phyloP scores from a whole-genome alignment of 352 stramenopile genomes.

The Phytophthora kernoviae region DNA sequence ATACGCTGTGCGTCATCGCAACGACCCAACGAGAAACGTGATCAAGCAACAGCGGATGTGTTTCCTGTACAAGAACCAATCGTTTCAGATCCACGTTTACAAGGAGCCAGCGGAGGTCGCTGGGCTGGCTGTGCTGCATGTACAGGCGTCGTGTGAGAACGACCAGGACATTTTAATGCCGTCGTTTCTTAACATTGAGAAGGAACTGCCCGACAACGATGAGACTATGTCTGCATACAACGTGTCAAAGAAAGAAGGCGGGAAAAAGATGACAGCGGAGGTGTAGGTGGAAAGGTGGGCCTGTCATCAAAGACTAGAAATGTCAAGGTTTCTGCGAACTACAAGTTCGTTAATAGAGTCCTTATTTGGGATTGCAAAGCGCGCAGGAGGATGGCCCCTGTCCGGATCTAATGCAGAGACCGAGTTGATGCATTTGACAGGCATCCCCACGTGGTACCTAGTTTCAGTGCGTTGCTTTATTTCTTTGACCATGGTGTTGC shows the following conservation, averaged over 20 bases:
- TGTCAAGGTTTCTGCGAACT: slow-evolving; percentile 7
- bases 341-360: slow-evolving; percentile 5
- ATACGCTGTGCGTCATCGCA: slow-evolving; percentile 82
- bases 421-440: no score
- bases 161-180: slow-evolving; percentile 68
- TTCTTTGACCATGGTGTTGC: no score
- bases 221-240: slow-evolving; percentile 84
- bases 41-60: slow-evolving; percentile 91
- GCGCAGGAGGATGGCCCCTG: no score
- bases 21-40: slow-evolving; percentile 65
- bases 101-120: slow-evolving; percentile 74
- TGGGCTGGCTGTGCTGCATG: slow-evolving; percentile 70
- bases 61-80: slow-evolving; percentile 88
- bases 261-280: slow-evolving; percentile 20
- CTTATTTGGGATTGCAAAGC: background rate
- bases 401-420: no score
- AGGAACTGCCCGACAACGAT: slow-evolving; percentile 59
- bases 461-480: no score
- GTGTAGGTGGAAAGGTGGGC: slow-evolving; percentile 17
- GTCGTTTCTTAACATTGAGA: slow-evolving; percentile 73
- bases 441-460: no score
- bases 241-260: slow-evolving; percentile 72
- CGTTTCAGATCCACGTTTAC: slow-evolving; percentile 88
- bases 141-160: slow-evolving; percentile 73
- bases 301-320: slow-evolving; percentile 32